phyloP scores from a whole-genome alignment of 108 stramenopile genomes.

The Nitzschia inconspicua region DNA sequence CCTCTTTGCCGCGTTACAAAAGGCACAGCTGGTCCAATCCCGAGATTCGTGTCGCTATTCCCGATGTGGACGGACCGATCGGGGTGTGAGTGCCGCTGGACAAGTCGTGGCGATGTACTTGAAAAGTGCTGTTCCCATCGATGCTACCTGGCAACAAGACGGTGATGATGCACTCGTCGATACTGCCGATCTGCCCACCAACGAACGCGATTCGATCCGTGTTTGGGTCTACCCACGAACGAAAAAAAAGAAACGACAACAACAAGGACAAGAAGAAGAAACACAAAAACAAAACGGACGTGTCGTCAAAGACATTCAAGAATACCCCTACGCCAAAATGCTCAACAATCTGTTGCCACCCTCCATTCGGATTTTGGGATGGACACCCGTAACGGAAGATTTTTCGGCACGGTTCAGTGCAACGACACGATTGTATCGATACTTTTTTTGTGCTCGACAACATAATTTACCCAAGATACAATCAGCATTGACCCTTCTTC shows the following conservation, averaged over 20 bases:
- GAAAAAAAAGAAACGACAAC: slow-evolving; percentile 15
- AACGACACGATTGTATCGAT: slow-evolving; percentile 86
- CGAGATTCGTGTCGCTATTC: slow-evolving; percentile 71
- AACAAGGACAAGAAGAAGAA: neutral
- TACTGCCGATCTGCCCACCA: slow-evolving; percentile 63
- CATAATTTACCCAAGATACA: slow-evolving; percentile 79
- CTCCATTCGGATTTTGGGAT: slow-evolving; percentile 91
- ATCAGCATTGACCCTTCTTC: slow-evolving; percentile 57
- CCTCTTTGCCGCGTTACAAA: slow-evolving; percentile 82
- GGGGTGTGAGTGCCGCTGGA: slow-evolving; percentile 92
- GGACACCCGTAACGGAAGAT: slow-evolving; percentile 88
- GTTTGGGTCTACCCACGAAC: slow-evolving; percentile 51
- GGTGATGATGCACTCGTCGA: slow-evolving; percentile 23
- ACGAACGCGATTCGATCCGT: slow-evolving; percentile 40
- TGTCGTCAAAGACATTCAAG: slow-evolving; percentile 44
- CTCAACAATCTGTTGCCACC: slow-evolving; percentile 92
- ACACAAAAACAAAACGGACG: slow-evolving; percentile 2
- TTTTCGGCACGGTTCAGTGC: slow-evolving; percentile 95
- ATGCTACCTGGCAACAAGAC: slow-evolving; percentile 35
- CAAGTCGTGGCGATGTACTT: slow-evolving; percentile 89
- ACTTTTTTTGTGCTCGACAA: slow-evolving; percentile 77
- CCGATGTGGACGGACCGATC: slow-evolving; percentile 96
- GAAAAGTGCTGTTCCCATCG: slow-evolving; percentile 68
- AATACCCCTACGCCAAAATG: slow-evolving; percentile 89
- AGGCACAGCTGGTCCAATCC: slow-evolving; percentile 60